phyloP scores from a whole-genome alignment of 139 green algal species.

The Haematococcus lacustris region DNA sequence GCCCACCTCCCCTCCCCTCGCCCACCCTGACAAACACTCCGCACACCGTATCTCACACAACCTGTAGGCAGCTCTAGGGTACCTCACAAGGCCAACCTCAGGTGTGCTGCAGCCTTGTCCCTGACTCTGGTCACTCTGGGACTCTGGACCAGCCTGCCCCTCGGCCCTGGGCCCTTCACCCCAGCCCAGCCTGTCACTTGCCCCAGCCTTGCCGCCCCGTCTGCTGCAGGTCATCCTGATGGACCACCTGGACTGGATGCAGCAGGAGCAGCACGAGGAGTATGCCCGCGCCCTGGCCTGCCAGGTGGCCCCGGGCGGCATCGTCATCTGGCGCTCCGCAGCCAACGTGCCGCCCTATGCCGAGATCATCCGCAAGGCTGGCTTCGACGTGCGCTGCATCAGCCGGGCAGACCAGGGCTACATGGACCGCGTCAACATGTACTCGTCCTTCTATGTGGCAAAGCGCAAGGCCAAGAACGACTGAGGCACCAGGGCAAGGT shows the following conservation, averaged over 20 bases:
- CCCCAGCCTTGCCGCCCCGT: too few relatives aligned
- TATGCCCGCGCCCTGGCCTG: constrained; percentile 59
- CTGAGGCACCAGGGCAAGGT: too few relatives aligned
- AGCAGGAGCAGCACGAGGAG: constrained; percentile 36
- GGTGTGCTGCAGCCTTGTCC: too few relatives aligned
- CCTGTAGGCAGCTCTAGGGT: too few relatives aligned
- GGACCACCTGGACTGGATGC: constrained; percentile 97
- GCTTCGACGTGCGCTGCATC: constrained; percentile 84
- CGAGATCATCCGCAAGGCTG: constrained; percentile 66
- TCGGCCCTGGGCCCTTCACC: too few relatives aligned
- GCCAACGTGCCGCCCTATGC: constrained; percentile 77
- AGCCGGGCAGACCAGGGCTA: constrained; percentile 64
- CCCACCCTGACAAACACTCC: too few relatives aligned
- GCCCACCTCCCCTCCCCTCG: too few relatives aligned
- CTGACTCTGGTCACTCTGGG: too few relatives aligned
- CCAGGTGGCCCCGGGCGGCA: constrained; percentile 71
- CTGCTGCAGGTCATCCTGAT: constrained; percentile 90
- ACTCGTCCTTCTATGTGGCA: constrained; percentile 73
- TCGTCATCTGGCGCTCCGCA: constrained; percentile 93
- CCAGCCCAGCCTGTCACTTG: too few relatives aligned
- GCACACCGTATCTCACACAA: too few relatives aligned
- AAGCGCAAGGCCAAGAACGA: constrained; percentile 40
- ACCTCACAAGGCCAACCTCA: too few relatives aligned
- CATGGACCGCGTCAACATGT: constrained; percentile 96
- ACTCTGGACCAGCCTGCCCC: too few relatives aligned